Evolutionary conservation across 257 asterid species (phyloP), one percentile per base, ranked within the genome.

Genomic region (Prunella vulgaris): DNA sequence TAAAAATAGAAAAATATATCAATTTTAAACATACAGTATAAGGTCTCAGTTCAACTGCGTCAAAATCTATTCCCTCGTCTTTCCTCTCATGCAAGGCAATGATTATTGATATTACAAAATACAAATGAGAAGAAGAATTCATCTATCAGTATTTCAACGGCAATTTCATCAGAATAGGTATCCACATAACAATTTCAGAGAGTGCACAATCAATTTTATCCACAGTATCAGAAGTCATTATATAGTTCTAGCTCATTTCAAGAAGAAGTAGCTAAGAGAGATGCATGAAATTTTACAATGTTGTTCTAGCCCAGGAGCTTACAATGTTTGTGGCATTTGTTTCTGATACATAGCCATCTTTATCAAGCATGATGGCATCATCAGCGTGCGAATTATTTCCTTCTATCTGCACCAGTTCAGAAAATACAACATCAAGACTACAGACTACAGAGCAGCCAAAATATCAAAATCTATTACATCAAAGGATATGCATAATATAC

Each of bases 341-440:
- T 89, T 92, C 96, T 27, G 98, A 82, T 38, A 92, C 98, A 59
- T 89, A 92, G 32, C 98, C 96, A 83, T 87, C 98, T 75, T 87
- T 86, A 56, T 92, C 98, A 18, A 92, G 92, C 98, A 92, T 89
- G 82, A 92, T 83, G 35, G 98, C 98, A 77, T 92, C 98, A 84
- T 84, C 95, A 64, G 98, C 98, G 42, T 69, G 73, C 24, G 90
- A 82, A 49, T 92, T 92, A 72, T 92, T 92, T 64, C 96, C 98
- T 89, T 92, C 96, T 76, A 92, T 87, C 98, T 92, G 90, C 79
- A 77, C 60, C 52, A 80, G 58, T 37, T 70, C 40, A 49, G 38
- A 54, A 53, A 54, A 35, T 60, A 30, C 52, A n/a, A 38, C 40
- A 49, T 60, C 53, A 77, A 37, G 57, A 20, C 64, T 48, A 59